A percentile compares a stretch with the other conserved stretches of the same genome.
These are phyloP conservation scores for Barnettozyma populi DNA, from an alignment of 805 yeast genomes.

Conservation along the genomic window DNA sequence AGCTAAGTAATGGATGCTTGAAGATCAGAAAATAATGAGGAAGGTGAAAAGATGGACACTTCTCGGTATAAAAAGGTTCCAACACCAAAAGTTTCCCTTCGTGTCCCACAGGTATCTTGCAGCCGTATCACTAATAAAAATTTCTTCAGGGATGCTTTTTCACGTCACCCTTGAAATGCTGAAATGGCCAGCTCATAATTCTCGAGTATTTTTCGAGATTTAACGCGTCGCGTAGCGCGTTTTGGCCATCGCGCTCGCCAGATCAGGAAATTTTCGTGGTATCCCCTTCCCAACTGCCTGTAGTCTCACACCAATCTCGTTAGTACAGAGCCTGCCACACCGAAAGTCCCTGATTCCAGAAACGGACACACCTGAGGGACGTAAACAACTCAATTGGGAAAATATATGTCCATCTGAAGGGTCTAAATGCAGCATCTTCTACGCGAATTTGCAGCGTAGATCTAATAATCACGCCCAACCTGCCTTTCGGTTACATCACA, in stretches of 20 bases:
- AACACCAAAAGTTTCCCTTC: neutral
- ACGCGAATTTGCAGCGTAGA: neutral
- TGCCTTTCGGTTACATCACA: neutral
- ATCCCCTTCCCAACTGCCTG: neutral
- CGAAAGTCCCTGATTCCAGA: neutral
- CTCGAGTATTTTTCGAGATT: neutral
- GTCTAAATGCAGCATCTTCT: neutral
- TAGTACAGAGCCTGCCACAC: neutral
- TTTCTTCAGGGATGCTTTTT: constrained; percentile 1
- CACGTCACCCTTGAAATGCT: constrained; percentile 4
- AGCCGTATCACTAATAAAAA: neutral
- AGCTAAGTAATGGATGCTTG: neutral
- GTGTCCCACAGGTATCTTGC: neutral
- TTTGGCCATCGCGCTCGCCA: neutral
- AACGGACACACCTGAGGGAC: neutral
- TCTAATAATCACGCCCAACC: neutral
- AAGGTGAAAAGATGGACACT: neutral
- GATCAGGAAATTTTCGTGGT: constrained; percentile 6
- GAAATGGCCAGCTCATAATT: neutral
- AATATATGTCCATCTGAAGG: neutral
- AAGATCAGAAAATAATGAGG: neutral
- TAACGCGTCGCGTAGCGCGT: constrained; percentile 8
- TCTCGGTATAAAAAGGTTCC: constrained; percentile 4
- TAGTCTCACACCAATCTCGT: neutral
- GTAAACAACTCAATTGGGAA: neutral